A percentile compares a stretch with the other conserved stretches of the same genome.
Evolutionary conservation across 495 filamentous ascomycete genomes (phyloP).

Genomic region (Oleoguttula mirabilis): DNA sequence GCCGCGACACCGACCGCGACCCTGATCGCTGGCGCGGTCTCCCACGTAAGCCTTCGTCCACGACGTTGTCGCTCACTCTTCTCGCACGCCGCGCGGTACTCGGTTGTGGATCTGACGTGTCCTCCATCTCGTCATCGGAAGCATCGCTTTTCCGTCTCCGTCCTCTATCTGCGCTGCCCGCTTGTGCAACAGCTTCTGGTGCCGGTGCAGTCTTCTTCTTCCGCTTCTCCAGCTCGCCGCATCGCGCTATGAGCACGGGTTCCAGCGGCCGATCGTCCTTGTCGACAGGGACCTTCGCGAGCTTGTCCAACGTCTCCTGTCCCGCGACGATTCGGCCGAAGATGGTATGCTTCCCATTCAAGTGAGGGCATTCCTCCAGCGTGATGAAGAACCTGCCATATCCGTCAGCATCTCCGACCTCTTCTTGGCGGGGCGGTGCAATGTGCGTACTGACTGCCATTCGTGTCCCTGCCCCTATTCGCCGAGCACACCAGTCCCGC

Average conservation of each 20-base stretch:
- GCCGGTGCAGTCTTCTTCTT: conserved; percentile 16
- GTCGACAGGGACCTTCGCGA: conserved; percentile 30
- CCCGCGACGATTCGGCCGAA: conserved; percentile 33
- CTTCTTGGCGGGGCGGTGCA: neutral
- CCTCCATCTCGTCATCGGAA: conserved; percentile 15
- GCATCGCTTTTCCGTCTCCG: conserved; percentile 11
- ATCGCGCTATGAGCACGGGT: conserved; percentile 28
- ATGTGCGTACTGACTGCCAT: conserved; percentile 32
- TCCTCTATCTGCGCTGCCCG: conserved; percentile 7
- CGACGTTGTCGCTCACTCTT: conserved; percentile 21
- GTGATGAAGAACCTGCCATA: conserved; percentile 36
- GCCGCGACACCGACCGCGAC: conserved; percentile 10
- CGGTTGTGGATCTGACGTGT: neutral
- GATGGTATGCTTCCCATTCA: conserved; percentile 33
- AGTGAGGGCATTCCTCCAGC: conserved; percentile 29
- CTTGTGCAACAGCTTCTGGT: neutral
- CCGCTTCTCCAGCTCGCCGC: conserved; percentile 32
- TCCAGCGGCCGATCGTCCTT: conserved; percentile 29
- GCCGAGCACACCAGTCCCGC: conserved; percentile 37
- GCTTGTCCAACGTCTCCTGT: conserved; percentile 25
- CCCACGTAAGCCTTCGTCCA: conserved; percentile 26
- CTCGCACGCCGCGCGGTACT: conserved; percentile 4
- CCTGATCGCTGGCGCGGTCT: conserved; percentile 23
- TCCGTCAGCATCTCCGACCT: neutral
- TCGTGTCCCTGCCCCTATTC: conserved; percentile 33